A percentile compares a stretch with the other conserved stretches of the same genome.
phyloP scores from a whole-genome alignment of 768 basidiomycete species.

The Mycena capillaripes region DNA sequence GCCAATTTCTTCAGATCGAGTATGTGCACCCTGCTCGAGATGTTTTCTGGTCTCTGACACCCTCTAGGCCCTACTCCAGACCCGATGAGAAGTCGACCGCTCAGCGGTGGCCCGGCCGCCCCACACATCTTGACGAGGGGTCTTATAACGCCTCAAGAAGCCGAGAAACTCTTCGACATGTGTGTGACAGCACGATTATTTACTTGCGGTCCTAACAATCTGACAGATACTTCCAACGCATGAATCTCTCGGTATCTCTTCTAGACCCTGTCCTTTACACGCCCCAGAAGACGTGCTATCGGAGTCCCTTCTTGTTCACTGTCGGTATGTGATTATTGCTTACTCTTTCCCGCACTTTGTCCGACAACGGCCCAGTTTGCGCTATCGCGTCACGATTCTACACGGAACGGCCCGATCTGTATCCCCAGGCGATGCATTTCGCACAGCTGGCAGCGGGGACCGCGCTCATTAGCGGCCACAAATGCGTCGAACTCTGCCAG shows the following conservation, averaged over 20 bases:
- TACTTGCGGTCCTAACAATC: constrained; percentile 24
- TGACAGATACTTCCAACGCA: constrained; percentile 78
- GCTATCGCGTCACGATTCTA: constrained; percentile 91
- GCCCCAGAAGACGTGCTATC: constrained; percentile 81
- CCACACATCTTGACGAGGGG: constrained; percentile 78
- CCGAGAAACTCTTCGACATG: constrained; percentile 82
- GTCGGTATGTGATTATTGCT: constrained; percentile 70
- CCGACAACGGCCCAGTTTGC: constrained; percentile 68
- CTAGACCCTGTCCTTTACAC: constrained; percentile 90
- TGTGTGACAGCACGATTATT: constrained; percentile 45
- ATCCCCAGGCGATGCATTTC: constrained; percentile 78
- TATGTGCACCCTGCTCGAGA: constrained; percentile 46
- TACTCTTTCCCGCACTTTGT: neutral
- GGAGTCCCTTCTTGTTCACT: constrained; percentile 93
- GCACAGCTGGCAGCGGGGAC: constrained; percentile 84
- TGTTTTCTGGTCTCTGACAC: constrained; percentile 5
- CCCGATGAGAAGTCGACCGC: constrained; percentile 53
- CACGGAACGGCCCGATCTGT: constrained; percentile 76
- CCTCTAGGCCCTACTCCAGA: constrained; percentile 57
- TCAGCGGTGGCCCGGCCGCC: constrained; percentile 60
- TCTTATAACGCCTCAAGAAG: constrained; percentile 74
- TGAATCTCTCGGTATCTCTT: constrained; percentile 84
- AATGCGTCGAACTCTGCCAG: constrained; percentile 87
- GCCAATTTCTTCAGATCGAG: constrained; percentile 78
- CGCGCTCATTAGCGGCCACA: constrained; percentile 80